Conservation (phyloP, 2,329 filamentous ascomycete species). For the Paramyrothecium roridum region DNA sequence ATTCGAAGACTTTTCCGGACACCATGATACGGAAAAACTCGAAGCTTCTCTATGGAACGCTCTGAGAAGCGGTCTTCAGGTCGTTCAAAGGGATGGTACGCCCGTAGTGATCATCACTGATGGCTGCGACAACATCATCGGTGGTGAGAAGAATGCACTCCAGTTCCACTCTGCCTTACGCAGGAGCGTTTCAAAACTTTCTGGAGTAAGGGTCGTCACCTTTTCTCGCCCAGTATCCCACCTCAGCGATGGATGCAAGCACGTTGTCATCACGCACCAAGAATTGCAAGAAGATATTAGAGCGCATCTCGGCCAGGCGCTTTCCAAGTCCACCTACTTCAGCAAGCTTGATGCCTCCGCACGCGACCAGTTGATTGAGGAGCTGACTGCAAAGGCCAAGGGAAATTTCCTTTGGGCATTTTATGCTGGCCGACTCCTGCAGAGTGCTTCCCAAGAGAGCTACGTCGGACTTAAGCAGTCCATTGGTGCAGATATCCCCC, state of each 20-base stretch:
- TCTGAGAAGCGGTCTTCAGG: constrained; percentile 27
- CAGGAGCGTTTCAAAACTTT: constrained; percentile 20
- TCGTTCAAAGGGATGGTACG: constrained; percentile 20
- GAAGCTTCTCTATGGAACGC: constrained; percentile 28
- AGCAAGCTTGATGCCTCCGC: constrained; percentile 17
- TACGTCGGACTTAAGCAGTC: constrained; percentile 8
- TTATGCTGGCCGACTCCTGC: constrained; percentile 23
- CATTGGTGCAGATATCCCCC: constrained; percentile 7
- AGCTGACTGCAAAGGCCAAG: constrained; percentile 26
- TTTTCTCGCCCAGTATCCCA: constrained; percentile 30
- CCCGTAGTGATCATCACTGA: constrained; percentile 31
- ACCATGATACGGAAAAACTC: constrained; percentile 18
- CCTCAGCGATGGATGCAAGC: constrained; percentile 23
- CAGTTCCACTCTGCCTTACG: constrained; percentile 28
- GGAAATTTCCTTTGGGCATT: constrained; percentile 36
- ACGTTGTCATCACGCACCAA: constrained; percentile 26
- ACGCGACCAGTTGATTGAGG: constrained; percentile 22
- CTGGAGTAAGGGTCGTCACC: constrained; percentile 26
- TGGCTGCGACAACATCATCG: constrained; percentile 30
- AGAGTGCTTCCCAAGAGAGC: constrained; percentile 11
- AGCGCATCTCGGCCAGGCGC: constrained; percentile 13
- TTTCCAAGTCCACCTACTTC: constrained; percentile 12
- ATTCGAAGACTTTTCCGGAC: constrained; percentile 18
- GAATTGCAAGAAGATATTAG: constrained; percentile 29
- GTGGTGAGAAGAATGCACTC: constrained; percentile 16